These are phyloP conservation scores for Trichosporon ovoides DNA, from an alignment of 1,284 basidiomycete genomes.

Conservation along the genomic window DNA sequence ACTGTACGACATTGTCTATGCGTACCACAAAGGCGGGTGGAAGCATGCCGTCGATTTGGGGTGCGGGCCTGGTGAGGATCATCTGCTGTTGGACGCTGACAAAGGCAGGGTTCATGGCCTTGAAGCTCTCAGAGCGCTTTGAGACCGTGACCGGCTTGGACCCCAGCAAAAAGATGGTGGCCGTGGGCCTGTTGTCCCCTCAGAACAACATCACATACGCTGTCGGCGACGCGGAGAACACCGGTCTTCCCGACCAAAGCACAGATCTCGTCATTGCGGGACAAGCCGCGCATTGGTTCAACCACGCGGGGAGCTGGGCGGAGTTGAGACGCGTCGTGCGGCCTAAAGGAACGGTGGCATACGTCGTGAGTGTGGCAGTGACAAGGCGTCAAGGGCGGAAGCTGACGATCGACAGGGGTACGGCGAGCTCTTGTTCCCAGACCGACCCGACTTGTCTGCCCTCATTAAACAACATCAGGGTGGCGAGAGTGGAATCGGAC, in stretches of 20 bases:
- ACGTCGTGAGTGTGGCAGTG: conserved; percentile 57
- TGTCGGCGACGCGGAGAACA: conserved; percentile 27
- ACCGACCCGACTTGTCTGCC: conserved; percentile 57
- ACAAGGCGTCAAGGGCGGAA: background rate
- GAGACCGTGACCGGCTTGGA: conserved; percentile 63
- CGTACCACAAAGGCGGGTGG: conserved; percentile 24
- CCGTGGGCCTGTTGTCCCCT: conserved; percentile 52
- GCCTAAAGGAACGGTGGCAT: conserved; percentile 65
- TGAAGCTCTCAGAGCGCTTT: conserved; percentile 58
- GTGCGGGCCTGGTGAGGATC: conserved; percentile 65
- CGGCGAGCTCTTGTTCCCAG: conserved; percentile 66
- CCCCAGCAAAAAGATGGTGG: conserved; percentile 68
- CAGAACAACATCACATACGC: conserved; percentile 51
- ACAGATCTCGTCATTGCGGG: conserved; percentile 72
- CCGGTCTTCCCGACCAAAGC: conserved; percentile 49
- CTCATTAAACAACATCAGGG: conserved; percentile 52
- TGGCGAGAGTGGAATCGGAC: conserved; percentile 56
- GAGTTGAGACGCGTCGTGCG: conserved; percentile 62
- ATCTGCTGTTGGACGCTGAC: conserved; percentile 27
- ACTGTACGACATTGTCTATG: conserved; percentile 29
- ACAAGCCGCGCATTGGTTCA: conserved; percentile 83
- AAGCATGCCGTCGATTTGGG: conserved; percentile 61
- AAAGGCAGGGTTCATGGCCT: conserved; percentile 56
- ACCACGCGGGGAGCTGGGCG: conserved; percentile 66
- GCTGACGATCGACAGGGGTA: conserved; percentile 56